Evolutionary conservation across 805 yeast genomes (phyloP), one percentile per base, ranked within the genome.

Genomic region (Yarrowia sp.): DNA sequence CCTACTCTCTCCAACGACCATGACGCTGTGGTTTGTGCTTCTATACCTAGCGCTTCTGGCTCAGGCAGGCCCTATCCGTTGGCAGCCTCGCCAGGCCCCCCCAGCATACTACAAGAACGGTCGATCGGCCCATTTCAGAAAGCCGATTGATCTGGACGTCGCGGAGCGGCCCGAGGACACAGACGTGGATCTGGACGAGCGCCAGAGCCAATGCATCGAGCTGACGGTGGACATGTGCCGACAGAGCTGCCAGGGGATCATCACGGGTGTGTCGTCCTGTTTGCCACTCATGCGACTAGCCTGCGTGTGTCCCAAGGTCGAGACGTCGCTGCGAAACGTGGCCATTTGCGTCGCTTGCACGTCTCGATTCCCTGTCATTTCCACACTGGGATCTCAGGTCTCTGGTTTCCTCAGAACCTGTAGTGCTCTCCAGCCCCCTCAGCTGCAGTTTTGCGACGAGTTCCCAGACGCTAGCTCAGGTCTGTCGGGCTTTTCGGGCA

Each of bases 231-330:
- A 43, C 50, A 35, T 4, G 7, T 59, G 65, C 65, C n/a, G 52
- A 32, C 14, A 32, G 26, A 43, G 52, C 42, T 59, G 65, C 42
- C 50, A 59, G 50, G 12, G 42, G 14, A 45, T 59, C 16, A 16
- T 59, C 32, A 36, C 35, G 2, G 35, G 35, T 3, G 36, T 59
- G 3, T 32, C 35, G 7, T 42, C 65, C 3, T 59, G 65, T 12
- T 7, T 43, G 42, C 65, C 65, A 1, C 42, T 59, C 8, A 10
- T 59, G 5, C 41, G 8, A 42, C 16, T 12, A 35, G 9, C 32
- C 32, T 59, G 65, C 36, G 35, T 59, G 52, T 59, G 65, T 59
- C 65, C 65, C 35, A 10, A 14, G 12, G 35, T 59, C 9, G 65
- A 59, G 16, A 10, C 65, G 8, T 43, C 65, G 42, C 35, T 45